Evolutionary conservation across 2,329 filamentous ascomycete species (phyloP), one percentile per base, ranked within the genome.

Genomic region (Ophiostoma ips): DNA sequence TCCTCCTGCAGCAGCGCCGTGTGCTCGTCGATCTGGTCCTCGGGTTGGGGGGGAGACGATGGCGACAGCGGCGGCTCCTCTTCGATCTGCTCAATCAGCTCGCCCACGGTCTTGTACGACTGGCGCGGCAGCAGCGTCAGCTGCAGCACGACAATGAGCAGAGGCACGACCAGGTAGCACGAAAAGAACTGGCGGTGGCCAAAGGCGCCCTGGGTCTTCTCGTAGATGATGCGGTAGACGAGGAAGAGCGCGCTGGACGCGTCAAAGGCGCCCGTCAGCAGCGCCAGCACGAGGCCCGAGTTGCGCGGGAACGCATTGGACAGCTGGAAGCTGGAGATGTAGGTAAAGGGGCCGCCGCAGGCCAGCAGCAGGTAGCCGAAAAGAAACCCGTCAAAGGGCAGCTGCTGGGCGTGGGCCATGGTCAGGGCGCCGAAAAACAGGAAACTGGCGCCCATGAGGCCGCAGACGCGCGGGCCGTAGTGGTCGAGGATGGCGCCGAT

Each of bases 401-500:
- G 57, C 9, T 72, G 62, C 52, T 69, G 63, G 19, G 81, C 82
- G 58, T 83, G 82, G 1, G 83, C 81, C 67, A 95, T 81, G 15
- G 88, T 68, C 1, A 84, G 58, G 28, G 84, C 73, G n/a, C 89
- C 89, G 10, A 76, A 57, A 0, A 78, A 68, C 19, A 95, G 73
- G 57, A 84, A 81, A 35, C 81, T 53, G 52, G 79, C 80, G 46
- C 84, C 87, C 51, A 83, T 73, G 19, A 88, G 70, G 3, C 85
- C 83, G 58, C 84, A 84, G 5, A 86, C 72, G 50, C 84, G 76
- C 13, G 89, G 89, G 1, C 89, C 89, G 60, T 78, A 89, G 54
- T 79, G 74, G 65, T 95, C 89, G 19, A 95, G 75, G 41, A 94
- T 83, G 3, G 86, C 85, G 43, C 89, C 89, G 11, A 94, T 80